phyloP scores from a whole-genome alignment of 495 filamentous ascomycete species.

The Penicillium pancosmium region DNA sequence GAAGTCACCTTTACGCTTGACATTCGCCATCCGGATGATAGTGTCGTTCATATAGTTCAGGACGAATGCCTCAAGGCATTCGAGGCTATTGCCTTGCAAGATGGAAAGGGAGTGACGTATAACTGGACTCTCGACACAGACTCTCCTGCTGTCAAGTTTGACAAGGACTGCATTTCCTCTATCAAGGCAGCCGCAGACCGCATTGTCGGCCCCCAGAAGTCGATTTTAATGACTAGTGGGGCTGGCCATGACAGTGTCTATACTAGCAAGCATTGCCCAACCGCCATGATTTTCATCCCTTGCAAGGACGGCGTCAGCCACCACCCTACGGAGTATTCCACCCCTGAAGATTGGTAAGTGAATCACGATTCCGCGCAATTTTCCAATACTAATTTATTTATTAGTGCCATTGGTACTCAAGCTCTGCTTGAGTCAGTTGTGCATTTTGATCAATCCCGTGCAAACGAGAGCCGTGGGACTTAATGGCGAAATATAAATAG shows the following conservation, averaged over 20 bases:
- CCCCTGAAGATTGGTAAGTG: conserved; percentile 56
- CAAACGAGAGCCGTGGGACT: background rate
- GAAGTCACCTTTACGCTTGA: conserved; percentile 69
- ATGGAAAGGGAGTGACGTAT: conserved; percentile 49
- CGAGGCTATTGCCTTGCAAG: conserved; percentile 49
- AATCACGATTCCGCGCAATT: background rate
- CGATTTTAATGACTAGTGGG: conserved; percentile 51
- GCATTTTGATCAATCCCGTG: conserved; percentile 30
- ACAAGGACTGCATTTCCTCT: conserved; percentile 61
- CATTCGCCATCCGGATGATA: conserved; percentile 62
- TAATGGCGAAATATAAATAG: background rate
- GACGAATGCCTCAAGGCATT: conserved; percentile 49
- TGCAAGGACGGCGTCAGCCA: conserved; percentile 63
- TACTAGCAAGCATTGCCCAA: conserved; percentile 56
- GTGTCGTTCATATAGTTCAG: conserved; percentile 55
- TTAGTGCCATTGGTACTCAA: conserved; percentile 40
- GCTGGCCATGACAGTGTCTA: conserved; percentile 65
- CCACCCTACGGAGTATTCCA: conserved; percentile 61
- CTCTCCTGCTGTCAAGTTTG: conserved; percentile 65
- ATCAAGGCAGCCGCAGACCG: conserved; percentile 58
- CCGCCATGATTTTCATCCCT: conserved; percentile 67
- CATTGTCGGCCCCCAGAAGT: conserved; percentile 40
- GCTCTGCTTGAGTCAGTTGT: conserved; percentile 39
- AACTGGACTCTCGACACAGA: conserved; percentile 58
- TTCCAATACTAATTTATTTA: conserved; percentile 1